These are phyloP conservation scores for Lecanosticta acicola DNA, from an alignment of 2,329 filamentous ascomycete species.

Conservation along the genomic window DNA sequence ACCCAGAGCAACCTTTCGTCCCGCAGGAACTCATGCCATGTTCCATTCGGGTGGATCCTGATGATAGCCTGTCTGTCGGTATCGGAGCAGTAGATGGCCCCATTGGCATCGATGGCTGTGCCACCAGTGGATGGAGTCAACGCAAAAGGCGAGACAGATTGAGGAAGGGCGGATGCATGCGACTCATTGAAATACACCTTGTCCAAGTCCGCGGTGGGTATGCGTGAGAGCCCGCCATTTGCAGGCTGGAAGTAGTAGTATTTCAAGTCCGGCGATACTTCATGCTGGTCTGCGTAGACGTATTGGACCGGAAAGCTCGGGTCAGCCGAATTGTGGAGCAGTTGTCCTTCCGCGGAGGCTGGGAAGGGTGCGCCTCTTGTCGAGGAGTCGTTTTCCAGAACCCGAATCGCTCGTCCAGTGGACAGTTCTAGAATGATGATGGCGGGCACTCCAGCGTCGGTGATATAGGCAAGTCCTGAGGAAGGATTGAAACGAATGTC, in stretches of 20 bases:
- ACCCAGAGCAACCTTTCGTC: conserved; percentile 30
- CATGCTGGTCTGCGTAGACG: conserved; percentile 36
- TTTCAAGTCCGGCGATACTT: conserved; percentile 36
- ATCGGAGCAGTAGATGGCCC: conserved; percentile 37
- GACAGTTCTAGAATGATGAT: conserved; percentile 16
- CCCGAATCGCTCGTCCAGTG: conserved; percentile 20
- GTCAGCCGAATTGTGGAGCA: conserved; percentile 20
- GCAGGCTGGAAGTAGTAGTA: conserved; percentile 37
- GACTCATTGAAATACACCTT: conserved; percentile 33
- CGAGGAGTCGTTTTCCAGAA: conserved; percentile 26
- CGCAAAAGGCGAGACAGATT: conserved; percentile 29
- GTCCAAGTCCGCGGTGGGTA: conserved; percentile 34
- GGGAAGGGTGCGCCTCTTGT: conserved; percentile 24
- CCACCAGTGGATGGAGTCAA: conserved; percentile 36
- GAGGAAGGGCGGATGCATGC: conserved; percentile 23
- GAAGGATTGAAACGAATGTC: conserved; percentile 35
- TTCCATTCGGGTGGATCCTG: conserved; percentile 26
- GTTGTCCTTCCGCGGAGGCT: conserved; percentile 29
- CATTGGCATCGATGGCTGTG: conserved; percentile 36
- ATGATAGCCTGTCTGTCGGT: conserved; percentile 30
- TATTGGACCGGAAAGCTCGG: conserved; percentile 13
- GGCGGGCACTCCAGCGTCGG: conserved; percentile 18
- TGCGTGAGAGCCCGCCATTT: conserved; percentile 33
- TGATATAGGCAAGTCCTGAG: conserved; percentile 28
- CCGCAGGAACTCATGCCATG: conserved; percentile 24